These are phyloP conservation scores for Aspergillus brasiliensis DNA, from an alignment of 2,329 filamentous ascomycete species.

Conservation along the genomic window DNA sequence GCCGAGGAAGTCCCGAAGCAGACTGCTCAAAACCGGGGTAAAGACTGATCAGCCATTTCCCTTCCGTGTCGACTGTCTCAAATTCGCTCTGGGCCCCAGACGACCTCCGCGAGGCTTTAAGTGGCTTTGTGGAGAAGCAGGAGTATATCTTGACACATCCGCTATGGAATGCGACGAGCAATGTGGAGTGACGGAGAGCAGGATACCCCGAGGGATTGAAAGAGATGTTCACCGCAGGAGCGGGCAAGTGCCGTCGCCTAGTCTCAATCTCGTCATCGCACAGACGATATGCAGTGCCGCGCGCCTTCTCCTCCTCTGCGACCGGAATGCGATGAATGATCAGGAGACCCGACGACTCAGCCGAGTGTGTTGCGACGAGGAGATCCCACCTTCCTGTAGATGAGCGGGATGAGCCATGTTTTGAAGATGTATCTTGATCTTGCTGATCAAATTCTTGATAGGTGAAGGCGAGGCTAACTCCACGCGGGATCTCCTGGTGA, in stretches of 20 bases:
- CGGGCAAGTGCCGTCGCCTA: conserved; percentile 51
- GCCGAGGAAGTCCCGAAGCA: conserved; percentile 30
- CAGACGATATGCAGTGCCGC: conserved; percentile 28
- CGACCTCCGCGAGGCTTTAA: conserved; percentile 29
- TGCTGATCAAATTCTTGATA: conserved; percentile 38
- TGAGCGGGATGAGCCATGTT: conserved; percentile 14
- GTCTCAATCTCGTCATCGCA: conserved; percentile 44
- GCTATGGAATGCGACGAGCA: conserved; percentile 58
- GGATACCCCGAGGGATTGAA: conserved; percentile 59
- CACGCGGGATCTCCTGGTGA: conserved; percentile 54
- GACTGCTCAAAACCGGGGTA: conserved; percentile 44
- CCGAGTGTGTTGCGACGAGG: conserved; percentile 50
- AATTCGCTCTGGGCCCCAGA: conserved; percentile 34
- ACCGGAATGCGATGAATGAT: conserved; percentile 48
- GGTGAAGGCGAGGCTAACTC: conserved; percentile 58
- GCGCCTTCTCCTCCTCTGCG: conserved; percentile 23
- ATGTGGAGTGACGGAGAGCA: conserved; percentile 54
- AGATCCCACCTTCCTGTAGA: conserved; percentile 42
- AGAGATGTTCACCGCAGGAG: conserved; percentile 52
- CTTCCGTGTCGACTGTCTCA: conserved; percentile 37
- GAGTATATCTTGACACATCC: conserved; percentile 62
- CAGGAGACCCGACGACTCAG: conserved; percentile 48
- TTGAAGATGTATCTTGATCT: conserved; percentile 34
- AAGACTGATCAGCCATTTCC: conserved; percentile 49
- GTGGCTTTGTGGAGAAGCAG: conserved; percentile 46